A percentile compares a stretch with the other conserved stretches of the same genome.
Conservation (phyloP, 108 stramenopile genomes). For the Seminavis robusta region DNA sequence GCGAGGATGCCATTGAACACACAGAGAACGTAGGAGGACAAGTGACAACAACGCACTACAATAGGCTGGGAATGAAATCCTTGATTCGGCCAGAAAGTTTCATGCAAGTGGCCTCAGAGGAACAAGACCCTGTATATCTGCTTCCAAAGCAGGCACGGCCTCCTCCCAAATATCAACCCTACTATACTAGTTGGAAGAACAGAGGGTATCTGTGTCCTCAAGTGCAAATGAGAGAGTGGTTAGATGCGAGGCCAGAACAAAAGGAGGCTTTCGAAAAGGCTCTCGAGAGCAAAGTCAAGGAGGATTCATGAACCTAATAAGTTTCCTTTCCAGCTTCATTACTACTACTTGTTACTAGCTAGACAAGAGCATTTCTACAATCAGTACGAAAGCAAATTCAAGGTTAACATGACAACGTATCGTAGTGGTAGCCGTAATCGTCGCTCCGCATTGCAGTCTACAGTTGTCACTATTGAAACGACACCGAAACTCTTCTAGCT, state of each 20-base stretch:
- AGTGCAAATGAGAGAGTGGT: slow-evolving; percentile 76
- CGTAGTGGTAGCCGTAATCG: too few relatives aligned
- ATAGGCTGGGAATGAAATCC: slow-evolving; percentile 86
- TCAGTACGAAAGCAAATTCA: too few relatives aligned
- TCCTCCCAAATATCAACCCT: slow-evolving; percentile 89
- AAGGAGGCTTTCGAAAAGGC: slow-evolving; percentile 31
- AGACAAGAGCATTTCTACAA: too few relatives aligned
- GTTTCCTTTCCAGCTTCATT: too few relatives aligned
- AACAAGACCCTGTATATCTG: slow-evolving; percentile 13
- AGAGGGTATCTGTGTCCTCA: slow-evolving; percentile 94
- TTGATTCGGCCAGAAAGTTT: slow-evolving; percentile 95
- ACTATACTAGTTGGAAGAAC: slow-evolving; percentile 86
- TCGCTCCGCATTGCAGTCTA: too few relatives aligned
- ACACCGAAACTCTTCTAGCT: too few relatives aligned
- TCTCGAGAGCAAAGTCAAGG: slow-evolving; percentile 7
- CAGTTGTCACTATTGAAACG: too few relatives aligned
- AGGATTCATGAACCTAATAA: too few relatives aligned
- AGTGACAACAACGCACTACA: slow-evolving; percentile 96
- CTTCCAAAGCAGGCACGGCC: slow-evolving; percentile 91
- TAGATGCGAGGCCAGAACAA: slow-evolving; percentile 49
- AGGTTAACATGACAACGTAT: too few relatives aligned
- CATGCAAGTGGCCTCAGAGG: too few relatives aligned
- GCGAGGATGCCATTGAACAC: slow-evolving; percentile 82
- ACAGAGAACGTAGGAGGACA: slow-evolving; percentile 91
- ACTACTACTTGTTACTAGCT: too few relatives aligned